These are phyloP conservation scores for Aspergillus sclerotioniger DNA, from an alignment of 495 filamentous ascomycete species.

Conservation along the genomic window DNA sequence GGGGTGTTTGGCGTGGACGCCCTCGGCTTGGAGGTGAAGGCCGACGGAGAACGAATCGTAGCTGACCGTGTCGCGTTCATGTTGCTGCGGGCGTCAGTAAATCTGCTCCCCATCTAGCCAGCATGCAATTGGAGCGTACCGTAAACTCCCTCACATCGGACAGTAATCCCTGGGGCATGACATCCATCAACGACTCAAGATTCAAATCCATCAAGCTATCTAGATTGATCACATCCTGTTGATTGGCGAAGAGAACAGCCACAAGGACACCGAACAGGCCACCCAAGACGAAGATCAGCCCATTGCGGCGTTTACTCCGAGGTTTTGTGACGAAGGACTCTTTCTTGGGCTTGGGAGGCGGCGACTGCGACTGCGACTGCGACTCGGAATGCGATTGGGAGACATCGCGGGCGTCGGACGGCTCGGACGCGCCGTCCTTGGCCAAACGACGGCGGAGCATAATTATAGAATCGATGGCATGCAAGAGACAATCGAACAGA, in stretches of 20 bases:
- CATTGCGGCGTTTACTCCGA: slow-evolving; percentile 65
- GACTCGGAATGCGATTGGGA: background rate
- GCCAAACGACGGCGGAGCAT: slow-evolving; percentile 45
- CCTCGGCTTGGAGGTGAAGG: slow-evolving; percentile 76
- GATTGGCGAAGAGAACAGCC: slow-evolving; percentile 80
- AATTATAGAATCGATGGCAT: slow-evolving; percentile 13
- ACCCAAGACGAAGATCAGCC: slow-evolving; percentile 78
- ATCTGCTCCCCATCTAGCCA: background rate
- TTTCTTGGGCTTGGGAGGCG: slow-evolving; percentile 16
- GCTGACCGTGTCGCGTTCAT: slow-evolving; percentile 80
- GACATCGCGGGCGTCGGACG: background rate
- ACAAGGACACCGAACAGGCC: slow-evolving; percentile 78
- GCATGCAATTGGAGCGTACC: slow-evolving; percentile 43
- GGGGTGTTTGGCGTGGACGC: slow-evolving; percentile 77
- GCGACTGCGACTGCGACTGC: background rate
- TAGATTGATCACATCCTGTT: slow-evolving; percentile 79
- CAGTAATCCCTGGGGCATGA: slow-evolving; percentile 76
- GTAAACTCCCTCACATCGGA: slow-evolving; percentile 80
- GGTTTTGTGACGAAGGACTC: slow-evolving; percentile 50
- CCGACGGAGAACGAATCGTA: slow-evolving; percentile 94
- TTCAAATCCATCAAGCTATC: slow-evolving; percentile 78
- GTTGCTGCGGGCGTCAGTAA: slow-evolving; percentile 48
- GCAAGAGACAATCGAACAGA: background rate
- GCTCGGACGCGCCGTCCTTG: slow-evolving; percentile 29
- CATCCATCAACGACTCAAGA: slow-evolving; percentile 78